Evolutionary conservation across 1,139 yeast species (phyloP), one percentile per base, ranked within the genome.

Genomic region (Suzukiozyma palmioleophila): DNA sequence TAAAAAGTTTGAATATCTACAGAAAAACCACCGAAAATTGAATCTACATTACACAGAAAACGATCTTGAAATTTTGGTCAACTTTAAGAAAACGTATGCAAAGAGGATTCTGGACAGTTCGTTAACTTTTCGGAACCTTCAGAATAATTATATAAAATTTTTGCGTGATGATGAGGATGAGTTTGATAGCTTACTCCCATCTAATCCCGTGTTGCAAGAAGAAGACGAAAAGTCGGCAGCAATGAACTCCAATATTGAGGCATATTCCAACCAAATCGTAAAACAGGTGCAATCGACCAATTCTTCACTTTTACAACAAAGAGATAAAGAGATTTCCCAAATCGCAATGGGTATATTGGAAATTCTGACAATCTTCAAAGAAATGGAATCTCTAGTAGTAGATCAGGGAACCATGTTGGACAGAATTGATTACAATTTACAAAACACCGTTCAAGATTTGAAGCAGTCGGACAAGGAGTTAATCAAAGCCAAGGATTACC

Each of bases 391-490:
- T 26, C 73, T 94, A 73, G 89, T 92, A 37, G 86, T 92, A 43
- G 97, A 94, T 55, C 98, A 92, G 61, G 98, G 98, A 2, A 88
- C 97, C 0, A 73, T 92, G 35, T 71, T 92, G 43, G 98, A 92
- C 60, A 69, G 97, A 48, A 90, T 92, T 41, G 98, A 89, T 61
- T 90, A 90, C 60, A 92, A 94, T 56, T 66, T 94, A 43, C 85
- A 84, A 45, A 81, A 79, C 46, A 84, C 96, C 26, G 84, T 79
- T 4, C 79, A 79, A 35, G 86, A 88, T 49, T 76, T 92, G 44
- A 79, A 82, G 51, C 75, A 72, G 29, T 94, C 97, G 0, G 87
- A 85, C 46, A 77, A 79, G 48, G 95, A 92, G 60, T 68, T 92
- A 43, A 67, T 77, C 16, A 73, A 79, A 49, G 97, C 97, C 0